Evolutionary conservation across 306 rosid species (phyloP).

Genomic region (Cyamopsis tetragonoloba): DNA sequence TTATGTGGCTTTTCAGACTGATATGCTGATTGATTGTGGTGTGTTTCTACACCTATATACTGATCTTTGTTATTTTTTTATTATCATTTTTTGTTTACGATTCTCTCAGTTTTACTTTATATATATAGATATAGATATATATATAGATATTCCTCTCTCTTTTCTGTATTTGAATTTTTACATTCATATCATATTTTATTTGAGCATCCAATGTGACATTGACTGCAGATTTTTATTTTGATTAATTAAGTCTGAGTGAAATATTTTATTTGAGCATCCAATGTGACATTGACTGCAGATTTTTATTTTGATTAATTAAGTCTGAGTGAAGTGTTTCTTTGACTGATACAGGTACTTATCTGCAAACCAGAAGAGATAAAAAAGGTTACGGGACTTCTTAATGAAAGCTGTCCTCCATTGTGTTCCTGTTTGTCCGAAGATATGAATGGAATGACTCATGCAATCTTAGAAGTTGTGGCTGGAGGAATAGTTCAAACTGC

Average conservation of each 20-base stretch:
- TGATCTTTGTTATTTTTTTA: background rate
- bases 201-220: constrained; percentile 9
- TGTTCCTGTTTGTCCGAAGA: constrained; percentile 93
- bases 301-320: background rate
- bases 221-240: background rate
- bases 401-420: constrained; percentile 80
- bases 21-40: background rate
- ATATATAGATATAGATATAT: too few relatives aligned
- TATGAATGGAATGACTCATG: constrained; percentile 95
- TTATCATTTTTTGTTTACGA: background rate
- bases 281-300: background rate
- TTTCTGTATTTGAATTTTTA: constrained; percentile 1
- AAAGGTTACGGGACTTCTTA: constrained; percentile 68
- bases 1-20: background rate
- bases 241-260: constrained; percentile 2
- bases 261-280: constrained; percentile 16
- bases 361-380: constrained; percentile 87
- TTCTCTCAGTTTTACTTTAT: background rate
- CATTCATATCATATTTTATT: constrained; percentile 9
- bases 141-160: background rate
- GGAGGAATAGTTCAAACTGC: constrained; percentile 98
- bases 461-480: constrained; percentile 96
- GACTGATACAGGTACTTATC: constrained; percentile 56
- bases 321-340: constrained; percentile 8
- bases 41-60: background rate